These are phyloP conservation scores for Xerocomus nothofagi DNA, from an alignment of 1,284 basidiomycete species.

Conservation along the genomic window DNA sequence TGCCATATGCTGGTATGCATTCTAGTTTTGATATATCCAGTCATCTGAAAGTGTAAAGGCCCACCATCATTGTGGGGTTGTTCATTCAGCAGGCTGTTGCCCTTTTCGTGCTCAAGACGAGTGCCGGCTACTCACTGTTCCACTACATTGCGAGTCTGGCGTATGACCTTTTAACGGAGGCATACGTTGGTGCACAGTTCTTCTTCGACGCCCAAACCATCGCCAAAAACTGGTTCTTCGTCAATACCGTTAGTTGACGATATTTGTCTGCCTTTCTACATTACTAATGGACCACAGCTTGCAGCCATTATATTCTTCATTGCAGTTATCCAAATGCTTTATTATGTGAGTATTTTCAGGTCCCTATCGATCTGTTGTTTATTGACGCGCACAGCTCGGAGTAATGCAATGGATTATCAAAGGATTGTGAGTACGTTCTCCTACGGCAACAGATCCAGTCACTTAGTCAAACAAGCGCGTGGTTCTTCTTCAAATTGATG, in stretches of 20 bases:
- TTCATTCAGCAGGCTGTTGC: conserved; percentile 82
- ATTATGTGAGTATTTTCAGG: conserved; percentile 50
- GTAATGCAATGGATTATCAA: conserved; percentile 89
- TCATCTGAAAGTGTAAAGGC: conserved; percentile 45
- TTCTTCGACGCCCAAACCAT: conserved; percentile 72
- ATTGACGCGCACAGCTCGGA: conserved; percentile 47
- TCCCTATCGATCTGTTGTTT: not conserved
- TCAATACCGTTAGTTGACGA: conserved; percentile 58
- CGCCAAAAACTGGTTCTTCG: conserved; percentile 75
- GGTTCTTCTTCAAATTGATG: conserved; percentile 91
- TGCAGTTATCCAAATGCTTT: conserved; percentile 85
- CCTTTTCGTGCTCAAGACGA: conserved; percentile 81
- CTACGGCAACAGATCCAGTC: not conserved
- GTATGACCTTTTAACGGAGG: conserved; percentile 67
- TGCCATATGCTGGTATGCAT: conserved; percentile 62
- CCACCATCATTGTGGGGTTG: conserved; percentile 82
- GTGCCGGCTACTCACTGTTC: conserved; percentile 80
- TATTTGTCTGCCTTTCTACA: not conserved
- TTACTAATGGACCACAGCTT: conserved; percentile 44
- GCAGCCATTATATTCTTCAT: conserved; percentile 84
- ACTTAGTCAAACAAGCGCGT: conserved; percentile 53
- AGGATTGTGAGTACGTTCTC: conserved; percentile 55
- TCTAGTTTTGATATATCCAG: not conserved
- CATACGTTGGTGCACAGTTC: conserved; percentile 66
- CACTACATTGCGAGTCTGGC: conserved; percentile 78